phyloP scores from a whole-genome alignment of 2,329 filamentous ascomycete genomes.

The Phyllosticta paracitricarpa region DNA sequence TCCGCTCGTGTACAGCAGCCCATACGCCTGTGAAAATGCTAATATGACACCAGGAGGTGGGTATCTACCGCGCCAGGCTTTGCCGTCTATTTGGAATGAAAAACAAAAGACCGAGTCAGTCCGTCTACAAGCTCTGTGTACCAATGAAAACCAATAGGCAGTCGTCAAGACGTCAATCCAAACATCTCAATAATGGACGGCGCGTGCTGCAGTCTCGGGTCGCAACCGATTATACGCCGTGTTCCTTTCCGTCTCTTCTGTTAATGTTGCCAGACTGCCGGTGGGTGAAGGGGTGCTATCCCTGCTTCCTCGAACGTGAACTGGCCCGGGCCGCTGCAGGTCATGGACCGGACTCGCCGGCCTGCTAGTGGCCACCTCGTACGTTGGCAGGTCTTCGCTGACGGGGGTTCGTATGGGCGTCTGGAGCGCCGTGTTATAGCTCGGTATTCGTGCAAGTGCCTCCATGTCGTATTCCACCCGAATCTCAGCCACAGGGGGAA shows the following conservation, averaged over 20 bases:
- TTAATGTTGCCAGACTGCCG: constrained; percentile 24
- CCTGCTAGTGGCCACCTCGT: constrained; percentile 36
- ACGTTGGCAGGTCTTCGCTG: constrained; percentile 33
- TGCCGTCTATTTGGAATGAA: constrained; percentile 1
- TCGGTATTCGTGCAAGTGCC: constrained; percentile 38
- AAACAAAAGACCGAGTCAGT: background rate
- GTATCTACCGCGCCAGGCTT: constrained; percentile 11
- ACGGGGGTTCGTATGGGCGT: constrained; percentile 34
- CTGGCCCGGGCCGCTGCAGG: constrained; percentile 1
- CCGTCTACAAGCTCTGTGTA: background rate
- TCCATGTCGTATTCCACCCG: constrained; percentile 34
- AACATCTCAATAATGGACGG: background rate
- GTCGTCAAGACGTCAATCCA: background rate
- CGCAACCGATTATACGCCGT: constrained; percentile 18
- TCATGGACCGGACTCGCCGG: constrained; percentile 27
- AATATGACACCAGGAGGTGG: constrained; percentile 8
- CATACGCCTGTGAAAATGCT: constrained; percentile 6
- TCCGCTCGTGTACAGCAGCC: background rate
- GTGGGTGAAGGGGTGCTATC: constrained; percentile 25
- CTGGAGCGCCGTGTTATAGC: constrained; percentile 40
- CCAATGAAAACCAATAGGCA: background rate
- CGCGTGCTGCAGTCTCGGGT: constrained; percentile 2
- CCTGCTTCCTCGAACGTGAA: constrained; percentile 20
- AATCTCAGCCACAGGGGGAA: constrained; percentile 12
- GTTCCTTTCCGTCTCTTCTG: constrained; percentile 28